phyloP scores from a whole-genome alignment of 2,329 filamentous ascomycete species.

The Pyricularia pennisetigena region DNA sequence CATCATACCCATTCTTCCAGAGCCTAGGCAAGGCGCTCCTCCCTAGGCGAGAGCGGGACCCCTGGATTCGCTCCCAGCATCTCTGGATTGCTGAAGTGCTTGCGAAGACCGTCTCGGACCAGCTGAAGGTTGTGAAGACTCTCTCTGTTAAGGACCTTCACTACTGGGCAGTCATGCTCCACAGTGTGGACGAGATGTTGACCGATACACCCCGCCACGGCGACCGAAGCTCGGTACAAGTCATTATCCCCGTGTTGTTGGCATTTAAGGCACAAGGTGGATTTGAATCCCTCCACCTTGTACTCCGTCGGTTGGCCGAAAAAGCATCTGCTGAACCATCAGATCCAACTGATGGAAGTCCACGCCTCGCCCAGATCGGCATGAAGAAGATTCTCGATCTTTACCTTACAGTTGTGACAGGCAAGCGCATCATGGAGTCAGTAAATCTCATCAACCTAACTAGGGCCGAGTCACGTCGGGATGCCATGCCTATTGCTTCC shows the following conservation, averaged over 20 bases:
- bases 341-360: conserved; percentile 32
- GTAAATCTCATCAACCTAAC: conserved; percentile 36
- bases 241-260: conserved; percentile 68
- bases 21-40: conserved; percentile 74
- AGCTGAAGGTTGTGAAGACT: conserved; percentile 42
- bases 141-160: conserved; percentile 57
- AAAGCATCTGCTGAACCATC: conserved; percentile 34
- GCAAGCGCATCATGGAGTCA: conserved; percentile 74
- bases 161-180: conserved; percentile 74
- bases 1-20: conserved; percentile 79
- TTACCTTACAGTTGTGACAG: conserved; percentile 65
- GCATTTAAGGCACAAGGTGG: conserved; percentile 80
- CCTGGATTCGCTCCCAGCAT: conserved; percentile 43
- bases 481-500: conserved; percentile 30
- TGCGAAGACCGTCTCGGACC: conserved; percentile 58
- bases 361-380: conserved; percentile 42
- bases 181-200: conserved; percentile 67
- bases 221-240: conserved; percentile 32
- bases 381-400: conserved; percentile 80
- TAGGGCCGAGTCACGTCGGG: conserved; percentile 1
- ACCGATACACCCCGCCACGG: conserved; percentile 51
- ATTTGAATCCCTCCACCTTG: conserved; percentile 60
- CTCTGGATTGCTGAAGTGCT: conserved; percentile 53
- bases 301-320: conserved; percentile 42
- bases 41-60: conserved; percentile 62